Conservation (phyloP, 768 basidiomycete genomes). For the Leucocoprinus sp. region DNA sequence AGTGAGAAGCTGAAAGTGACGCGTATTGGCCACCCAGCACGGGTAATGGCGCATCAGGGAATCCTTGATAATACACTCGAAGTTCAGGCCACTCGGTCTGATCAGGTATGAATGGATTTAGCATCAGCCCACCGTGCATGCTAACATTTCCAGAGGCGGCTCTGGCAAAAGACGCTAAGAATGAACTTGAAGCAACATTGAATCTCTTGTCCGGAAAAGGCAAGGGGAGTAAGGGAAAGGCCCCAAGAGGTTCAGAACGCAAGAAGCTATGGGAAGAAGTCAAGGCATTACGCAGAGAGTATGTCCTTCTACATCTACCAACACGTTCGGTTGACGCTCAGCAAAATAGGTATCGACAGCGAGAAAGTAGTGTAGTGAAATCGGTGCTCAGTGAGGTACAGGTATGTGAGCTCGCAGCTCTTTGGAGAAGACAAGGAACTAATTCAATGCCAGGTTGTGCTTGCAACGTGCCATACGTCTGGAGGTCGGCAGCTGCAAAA, state of each 20-base stretch:
- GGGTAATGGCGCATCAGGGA: constrained; percentile 69
- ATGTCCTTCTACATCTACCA: neutral
- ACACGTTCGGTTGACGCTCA: neutral
- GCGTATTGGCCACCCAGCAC: constrained; percentile 92
- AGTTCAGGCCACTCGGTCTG: constrained; percentile 62
- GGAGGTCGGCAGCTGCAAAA: constrained; percentile 77
- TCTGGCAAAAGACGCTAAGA: constrained; percentile 83
- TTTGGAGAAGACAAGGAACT: neutral
- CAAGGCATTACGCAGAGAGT: constrained; percentile 87
- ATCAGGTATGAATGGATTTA: constrained; percentile 33
- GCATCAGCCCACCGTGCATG: neutral
- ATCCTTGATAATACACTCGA: constrained; percentile 65
- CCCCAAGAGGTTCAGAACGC: constrained; percentile 62
- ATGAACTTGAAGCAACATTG: constrained; percentile 69
- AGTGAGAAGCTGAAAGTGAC: constrained; percentile 56
- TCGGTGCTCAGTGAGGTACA: constrained; percentile 76
- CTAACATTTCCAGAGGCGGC: constrained; percentile 43
- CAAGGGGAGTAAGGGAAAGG: constrained; percentile 65
- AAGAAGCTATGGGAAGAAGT: constrained; percentile 86
- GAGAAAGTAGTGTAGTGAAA: constrained; percentile 79
- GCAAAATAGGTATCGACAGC: constrained; percentile 65
- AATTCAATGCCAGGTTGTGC: constrained; percentile 48
- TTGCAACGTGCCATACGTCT: constrained; percentile 92
- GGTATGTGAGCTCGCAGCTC: constrained; percentile 25
- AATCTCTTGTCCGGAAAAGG: constrained; percentile 61